Percentiles rank a stretch among this genome's conserved stretches.
These are phyloP conservation scores for Umbelopsis vinacea DNA, from an alignment of 192 early-diverging fungal genomes.

Conservation along the genomic window DNA sequence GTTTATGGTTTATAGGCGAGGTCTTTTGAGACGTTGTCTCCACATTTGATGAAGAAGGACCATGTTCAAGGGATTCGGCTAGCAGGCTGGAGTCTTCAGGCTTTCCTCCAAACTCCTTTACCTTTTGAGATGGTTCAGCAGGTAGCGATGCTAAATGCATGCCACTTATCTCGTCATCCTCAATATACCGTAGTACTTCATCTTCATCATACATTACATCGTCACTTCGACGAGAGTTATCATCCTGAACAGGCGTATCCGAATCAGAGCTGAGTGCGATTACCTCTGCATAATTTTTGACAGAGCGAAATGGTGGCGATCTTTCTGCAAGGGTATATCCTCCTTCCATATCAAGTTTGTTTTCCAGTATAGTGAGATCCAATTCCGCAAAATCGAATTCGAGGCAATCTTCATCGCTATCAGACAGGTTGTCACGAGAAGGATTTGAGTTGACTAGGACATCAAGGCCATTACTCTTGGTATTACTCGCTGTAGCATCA, in stretches of 20 bases:
- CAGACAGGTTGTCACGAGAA: neutral
- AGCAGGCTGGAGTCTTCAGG: too few relatives aligned
- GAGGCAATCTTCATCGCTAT: neutral
- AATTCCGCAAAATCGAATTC: slow-evolving; percentile 4
- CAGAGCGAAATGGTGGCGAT: neutral
- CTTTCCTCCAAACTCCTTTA: too few relatives aligned
- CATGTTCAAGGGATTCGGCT: neutral
- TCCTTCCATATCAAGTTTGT: slow-evolving; percentile 16
- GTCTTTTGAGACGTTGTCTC: neutral
- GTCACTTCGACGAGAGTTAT: neutral
- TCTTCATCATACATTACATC: too few relatives aligned
- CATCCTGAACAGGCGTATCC: neutral
- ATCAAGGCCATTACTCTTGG: neutral
- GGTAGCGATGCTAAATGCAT: too few relatives aligned
- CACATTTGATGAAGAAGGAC: neutral
- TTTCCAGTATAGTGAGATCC: slow-evolving; percentile 17
- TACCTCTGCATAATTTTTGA: neutral
- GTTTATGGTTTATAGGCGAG: neutral
- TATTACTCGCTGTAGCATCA: neutral
- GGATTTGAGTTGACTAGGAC: neutral
- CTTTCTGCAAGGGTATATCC: neutral
- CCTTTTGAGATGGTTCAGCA: too few relatives aligned
- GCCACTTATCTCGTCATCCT: too few relatives aligned
- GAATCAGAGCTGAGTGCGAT: slow-evolving; percentile 4
- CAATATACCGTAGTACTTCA: too few relatives aligned